Percentiles rank a stretch among this genome's conserved stretches.
phyloP scores from a whole-genome alignment of 148 eudicot genomes.

The Nyssa sinensis region DNA sequence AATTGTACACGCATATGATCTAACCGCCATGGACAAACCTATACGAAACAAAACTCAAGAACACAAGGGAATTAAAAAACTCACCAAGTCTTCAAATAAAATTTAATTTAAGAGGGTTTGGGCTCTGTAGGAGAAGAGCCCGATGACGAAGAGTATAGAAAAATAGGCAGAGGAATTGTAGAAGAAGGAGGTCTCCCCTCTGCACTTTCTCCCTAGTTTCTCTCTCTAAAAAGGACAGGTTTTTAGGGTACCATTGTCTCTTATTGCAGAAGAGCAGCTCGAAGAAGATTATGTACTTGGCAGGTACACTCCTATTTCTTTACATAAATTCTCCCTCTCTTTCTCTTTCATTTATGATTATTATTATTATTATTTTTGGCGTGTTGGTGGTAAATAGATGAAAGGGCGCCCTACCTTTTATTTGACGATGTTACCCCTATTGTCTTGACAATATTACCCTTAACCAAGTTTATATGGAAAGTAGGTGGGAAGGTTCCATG shows the following conservation, averaged over 20 bases:
- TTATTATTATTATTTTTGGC: background rate
- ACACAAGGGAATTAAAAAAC: background rate
- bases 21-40: background rate
- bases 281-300: constrained; percentile 7
- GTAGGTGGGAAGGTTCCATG: too few species aligned
- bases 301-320: background rate
- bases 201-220: background rate
- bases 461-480: too few species aligned
- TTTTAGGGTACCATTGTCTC: constrained; percentile 7
- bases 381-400: background rate
- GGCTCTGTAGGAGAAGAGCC: background rate
- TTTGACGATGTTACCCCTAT: background rate
- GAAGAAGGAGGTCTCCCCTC: background rate
- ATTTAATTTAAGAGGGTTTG: background rate
- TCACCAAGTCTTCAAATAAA: background rate
- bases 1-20: too few species aligned
- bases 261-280: constrained; percentile 2
- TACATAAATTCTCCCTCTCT: background rate
- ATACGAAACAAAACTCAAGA: background rate
- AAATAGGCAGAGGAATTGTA: background rate
- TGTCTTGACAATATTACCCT: background rate
- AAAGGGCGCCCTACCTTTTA: background rate
- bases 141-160: background rate
- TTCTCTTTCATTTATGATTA: background rate
- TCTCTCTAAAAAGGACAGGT: background rate